These are phyloP conservation scores for Tuber indicum DNA, from an alignment of 495 filamentous ascomycete genomes.

Conservation along the genomic window DNA sequence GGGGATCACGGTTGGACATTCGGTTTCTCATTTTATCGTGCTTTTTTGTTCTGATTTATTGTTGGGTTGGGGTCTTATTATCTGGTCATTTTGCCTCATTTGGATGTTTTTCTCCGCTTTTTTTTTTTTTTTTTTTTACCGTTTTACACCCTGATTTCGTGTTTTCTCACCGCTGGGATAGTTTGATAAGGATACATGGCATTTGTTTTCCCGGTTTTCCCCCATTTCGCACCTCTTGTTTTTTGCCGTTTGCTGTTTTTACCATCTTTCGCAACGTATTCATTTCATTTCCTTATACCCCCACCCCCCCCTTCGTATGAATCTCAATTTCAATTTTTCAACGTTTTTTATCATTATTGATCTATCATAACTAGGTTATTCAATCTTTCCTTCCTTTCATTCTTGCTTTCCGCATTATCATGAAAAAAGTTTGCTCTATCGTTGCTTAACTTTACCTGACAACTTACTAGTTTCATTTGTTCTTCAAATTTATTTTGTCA, in stretches of 20 bases:
- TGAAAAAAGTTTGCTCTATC: neutral
- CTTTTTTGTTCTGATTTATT: neutral
- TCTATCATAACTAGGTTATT: neutral
- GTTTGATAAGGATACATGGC: neutral
- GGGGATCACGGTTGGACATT: neutral
- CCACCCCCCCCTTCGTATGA: neutral
- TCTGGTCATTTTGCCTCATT: neutral
- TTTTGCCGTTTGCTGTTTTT: neutral
- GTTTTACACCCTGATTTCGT: neutral
- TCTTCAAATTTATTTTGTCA: neutral
- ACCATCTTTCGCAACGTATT: neutral
- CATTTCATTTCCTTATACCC: neutral
- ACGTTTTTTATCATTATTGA: neutral
- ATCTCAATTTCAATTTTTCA: slow-evolving; percentile 5
- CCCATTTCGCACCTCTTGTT: neutral
- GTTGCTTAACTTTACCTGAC: neutral
- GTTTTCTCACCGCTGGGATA: neutral
- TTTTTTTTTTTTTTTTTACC: neutral
- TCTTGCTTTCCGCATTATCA: neutral
- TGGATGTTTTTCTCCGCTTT: neutral
- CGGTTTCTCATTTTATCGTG: neutral
- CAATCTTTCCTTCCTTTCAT: slow-evolving; percentile 1
- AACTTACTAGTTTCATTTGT: neutral
- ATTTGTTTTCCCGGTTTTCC: neutral
- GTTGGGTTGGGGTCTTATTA: neutral